Percentiles rank a stretch among this genome's conserved stretches.
phyloP scores from a whole-genome alignment of 352 stramenopile genomes.

The Pythium brachiatum region DNA sequence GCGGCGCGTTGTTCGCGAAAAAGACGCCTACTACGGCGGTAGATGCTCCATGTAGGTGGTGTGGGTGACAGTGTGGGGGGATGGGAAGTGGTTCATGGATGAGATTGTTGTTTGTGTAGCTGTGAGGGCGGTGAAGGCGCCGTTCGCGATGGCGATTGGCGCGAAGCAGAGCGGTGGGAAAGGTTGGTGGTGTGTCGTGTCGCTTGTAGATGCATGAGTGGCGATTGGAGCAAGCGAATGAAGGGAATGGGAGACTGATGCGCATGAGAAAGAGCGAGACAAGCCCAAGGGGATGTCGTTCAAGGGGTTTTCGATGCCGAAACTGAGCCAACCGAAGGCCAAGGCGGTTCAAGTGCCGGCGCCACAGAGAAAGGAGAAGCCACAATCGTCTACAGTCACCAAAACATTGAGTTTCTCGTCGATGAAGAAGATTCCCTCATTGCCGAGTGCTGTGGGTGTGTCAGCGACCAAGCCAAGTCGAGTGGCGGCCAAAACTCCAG shows the following conservation, averaged over 20 bases:
- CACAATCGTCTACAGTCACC: background rate
- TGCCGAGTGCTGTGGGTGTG: background rate
- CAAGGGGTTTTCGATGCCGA: background rate
- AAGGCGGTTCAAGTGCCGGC: background rate
- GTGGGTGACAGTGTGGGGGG: background rate
- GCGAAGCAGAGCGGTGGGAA: background rate
- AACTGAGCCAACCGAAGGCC: slow-evolving; percentile 1
- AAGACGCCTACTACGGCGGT: background rate
- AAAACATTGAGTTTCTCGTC: background rate
- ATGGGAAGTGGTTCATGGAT: background rate
- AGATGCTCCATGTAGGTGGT: background rate
- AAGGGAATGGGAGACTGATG: background rate
- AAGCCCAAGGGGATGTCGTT: background rate
- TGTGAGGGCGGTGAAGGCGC: slow-evolving; percentile 4
- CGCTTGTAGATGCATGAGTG: background rate
- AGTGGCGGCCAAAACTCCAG: background rate
- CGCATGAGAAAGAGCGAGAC: slow-evolving; percentile 15
- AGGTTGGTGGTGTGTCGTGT: slow-evolving; percentile 13
- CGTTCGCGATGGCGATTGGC: slow-evolving; percentile 12
- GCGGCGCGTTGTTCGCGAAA: slow-evolving; percentile 11
- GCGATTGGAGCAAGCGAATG: background rate
- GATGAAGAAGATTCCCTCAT: background rate
- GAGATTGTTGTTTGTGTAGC: background rate
- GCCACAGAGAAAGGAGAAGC: background rate
- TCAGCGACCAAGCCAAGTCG: background rate